Evolutionary conservation across 352 stramenopile genomes (phyloP), one percentile per base, ranked within the genome.

Genomic region (Hyaloperonospora arabidopsidis): DNA sequence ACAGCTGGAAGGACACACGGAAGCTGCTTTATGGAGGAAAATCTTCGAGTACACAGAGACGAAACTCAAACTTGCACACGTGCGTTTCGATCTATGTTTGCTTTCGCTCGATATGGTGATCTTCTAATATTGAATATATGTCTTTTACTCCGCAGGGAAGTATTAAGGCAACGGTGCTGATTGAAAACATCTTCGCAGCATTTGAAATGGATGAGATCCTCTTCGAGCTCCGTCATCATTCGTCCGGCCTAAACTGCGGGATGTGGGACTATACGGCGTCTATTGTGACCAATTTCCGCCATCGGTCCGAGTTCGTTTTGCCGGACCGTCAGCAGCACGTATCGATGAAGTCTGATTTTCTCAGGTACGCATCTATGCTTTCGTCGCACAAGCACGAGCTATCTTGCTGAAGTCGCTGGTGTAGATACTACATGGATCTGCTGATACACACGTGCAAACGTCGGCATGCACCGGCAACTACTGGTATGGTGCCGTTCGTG

Each of bases 121-220:
- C 17, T 15, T 22, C 43, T 14, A 38, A 46, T 1, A 17, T 45
- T 45, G 25, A 14, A 15, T 22, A 34, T 41, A 50, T 18, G 34
- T 11, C 5, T 17, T 39, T 0, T 54, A 2, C 12, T 18, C 22
- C 52, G 5, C 40, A 84, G 63, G 76, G 76, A 38, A 68, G 54
- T 22, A 96, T 97, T 61, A 88, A 89, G 44, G 88, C 86, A 11
- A 98, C 91, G 0, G 89, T 97, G 29, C 69, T 98, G 22, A 89
- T 98, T 38, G 95, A 98, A 64, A 98, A 89, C 35, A 97, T 98
- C 52, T 96, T 95, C 48, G 96, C 95, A 7, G 92, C 89, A 15
- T 98, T 98, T 63, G 82, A 98, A 59, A 98, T 98, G 91, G 95
- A 98, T 58, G 95, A 98, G 51, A 90, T 94, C 54, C 72, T 98